Evolutionary conservation across 2,329 filamentous ascomycete species (phyloP).

Genomic region (Epichloe scottii): DNA sequence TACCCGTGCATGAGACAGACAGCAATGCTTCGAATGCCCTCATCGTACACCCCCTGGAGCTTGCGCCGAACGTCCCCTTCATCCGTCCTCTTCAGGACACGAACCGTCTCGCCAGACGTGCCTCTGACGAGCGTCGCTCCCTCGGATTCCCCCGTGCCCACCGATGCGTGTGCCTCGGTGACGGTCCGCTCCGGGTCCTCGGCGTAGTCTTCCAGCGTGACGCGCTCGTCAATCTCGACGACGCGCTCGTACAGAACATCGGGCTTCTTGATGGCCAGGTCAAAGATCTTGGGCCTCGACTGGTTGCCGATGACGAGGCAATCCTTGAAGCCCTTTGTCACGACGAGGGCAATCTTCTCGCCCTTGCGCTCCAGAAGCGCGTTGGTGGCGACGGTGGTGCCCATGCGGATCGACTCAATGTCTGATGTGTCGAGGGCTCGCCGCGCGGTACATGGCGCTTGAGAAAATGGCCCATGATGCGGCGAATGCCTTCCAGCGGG

Average conservation of each 20-base stretch:
- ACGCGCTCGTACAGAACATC: slow-evolving; percentile 58
- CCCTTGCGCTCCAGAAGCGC: slow-evolving; percentile 65
- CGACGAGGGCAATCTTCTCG: slow-evolving; percentile 56
- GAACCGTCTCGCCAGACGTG: slow-evolving; percentile 54
- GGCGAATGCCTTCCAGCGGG: slow-evolving; percentile 58
- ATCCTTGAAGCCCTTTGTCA: slow-evolving; percentile 62
- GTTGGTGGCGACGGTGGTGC: slow-evolving; percentile 70
- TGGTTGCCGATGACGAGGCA: slow-evolving; percentile 63
- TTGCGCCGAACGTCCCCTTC: slow-evolving; percentile 39
- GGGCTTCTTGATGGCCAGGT: slow-evolving; percentile 55
- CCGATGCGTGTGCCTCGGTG: slow-evolving; percentile 36
- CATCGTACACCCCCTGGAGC: slow-evolving; percentile 46
- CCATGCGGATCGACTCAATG: slow-evolving; percentile 61
- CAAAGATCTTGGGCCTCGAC: slow-evolving; percentile 59
- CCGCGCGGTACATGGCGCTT: slow-evolving; percentile 21
- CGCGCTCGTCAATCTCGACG: slow-evolving; percentile 61
- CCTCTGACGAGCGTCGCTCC: slow-evolving; percentile 51
- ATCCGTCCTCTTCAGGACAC: slow-evolving; percentile 49
- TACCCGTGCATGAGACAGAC: slow-evolving; percentile 67
- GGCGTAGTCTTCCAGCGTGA: slow-evolving; percentile 61
- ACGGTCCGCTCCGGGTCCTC: slow-evolving; percentile 44
- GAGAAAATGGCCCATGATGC: slow-evolving; percentile 23
- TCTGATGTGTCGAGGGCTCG: slow-evolving; percentile 20
- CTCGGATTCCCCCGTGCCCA: slow-evolving; percentile 33
- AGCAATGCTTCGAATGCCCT: slow-evolving; percentile 38